Conservation (phyloP, 148 eudicot species). For the Fagopyrum homotropicum region DNA sequence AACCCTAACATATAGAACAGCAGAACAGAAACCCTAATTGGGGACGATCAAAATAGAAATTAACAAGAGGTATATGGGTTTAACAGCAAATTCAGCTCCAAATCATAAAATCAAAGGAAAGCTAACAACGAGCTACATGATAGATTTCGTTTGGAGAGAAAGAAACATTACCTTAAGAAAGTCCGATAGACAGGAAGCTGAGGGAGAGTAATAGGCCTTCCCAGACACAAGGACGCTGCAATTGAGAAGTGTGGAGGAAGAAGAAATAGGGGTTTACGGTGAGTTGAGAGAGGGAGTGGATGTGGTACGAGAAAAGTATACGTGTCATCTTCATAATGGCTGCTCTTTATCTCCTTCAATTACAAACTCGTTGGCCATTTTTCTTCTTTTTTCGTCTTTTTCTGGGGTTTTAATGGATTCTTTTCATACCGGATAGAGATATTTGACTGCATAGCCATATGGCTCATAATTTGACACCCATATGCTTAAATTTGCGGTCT, state of each 20-base stretch:
- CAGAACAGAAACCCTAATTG: slow-evolving; percentile 3
- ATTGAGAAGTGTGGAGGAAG: slow-evolving; percentile 7
- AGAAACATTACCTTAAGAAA: background rate
- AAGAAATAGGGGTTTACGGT: slow-evolving; percentile 1
- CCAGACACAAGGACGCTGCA: background rate
- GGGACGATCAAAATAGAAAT: background rate
- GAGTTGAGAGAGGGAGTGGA: slow-evolving; percentile 23
- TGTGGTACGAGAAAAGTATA: slow-evolving; percentile 26
- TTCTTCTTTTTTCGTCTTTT: slow-evolving; percentile 4
- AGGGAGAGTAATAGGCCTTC: background rate
- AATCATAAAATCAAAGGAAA: background rate
- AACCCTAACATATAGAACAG: background rate
- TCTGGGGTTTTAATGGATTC: slow-evolving; percentile 1
- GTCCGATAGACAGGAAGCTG: background rate
- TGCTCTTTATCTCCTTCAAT: background rate
- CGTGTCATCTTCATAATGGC: slow-evolving; percentile 22
- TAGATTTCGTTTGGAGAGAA: background rate
- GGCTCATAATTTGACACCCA: slow-evolving; percentile 9
- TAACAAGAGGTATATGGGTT: background rate
- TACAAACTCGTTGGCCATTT: slow-evolving; percentile 2
- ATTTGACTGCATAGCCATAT: background rate
- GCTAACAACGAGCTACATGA: background rate
- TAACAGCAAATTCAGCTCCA: background rate
- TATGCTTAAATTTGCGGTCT: background rate
- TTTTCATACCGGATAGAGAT: background rate